phyloP scores from a whole-genome alignment of 1,139 yeast genomes.

The Entelexis paramagnoliae region DNA sequence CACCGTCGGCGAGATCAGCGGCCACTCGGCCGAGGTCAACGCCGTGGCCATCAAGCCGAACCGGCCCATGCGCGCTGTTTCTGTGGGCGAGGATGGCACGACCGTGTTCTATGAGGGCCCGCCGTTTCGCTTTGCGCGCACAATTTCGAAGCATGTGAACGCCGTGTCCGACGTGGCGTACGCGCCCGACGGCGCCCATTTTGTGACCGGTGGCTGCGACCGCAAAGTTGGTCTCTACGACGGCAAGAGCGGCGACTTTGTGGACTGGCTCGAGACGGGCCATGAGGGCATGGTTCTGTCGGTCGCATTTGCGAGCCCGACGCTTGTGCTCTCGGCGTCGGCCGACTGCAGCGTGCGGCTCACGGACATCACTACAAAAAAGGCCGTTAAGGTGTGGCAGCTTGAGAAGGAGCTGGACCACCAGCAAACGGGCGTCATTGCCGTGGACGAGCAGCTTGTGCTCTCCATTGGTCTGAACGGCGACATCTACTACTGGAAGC shows the following conservation, averaged over 20 bases:
- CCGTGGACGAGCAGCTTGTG: slow-evolving; percentile 37
- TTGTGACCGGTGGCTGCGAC: slow-evolving; percentile 84
- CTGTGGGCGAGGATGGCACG: slow-evolving; percentile 81
- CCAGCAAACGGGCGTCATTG: slow-evolving; percentile 76
- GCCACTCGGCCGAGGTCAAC: slow-evolving; percentile 78
- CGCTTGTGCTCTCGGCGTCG: slow-evolving; percentile 62
- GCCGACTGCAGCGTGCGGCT: slow-evolving; percentile 69
- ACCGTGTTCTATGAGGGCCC: slow-evolving; percentile 85
- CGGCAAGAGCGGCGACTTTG: slow-evolving; percentile 74
- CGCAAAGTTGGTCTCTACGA: slow-evolving; percentile 68
- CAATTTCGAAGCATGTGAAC: slow-evolving; percentile 68
- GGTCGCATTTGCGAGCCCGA: slow-evolving; percentile 56
- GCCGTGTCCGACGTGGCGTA: slow-evolving; percentile 73
- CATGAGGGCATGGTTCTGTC: slow-evolving; percentile 78
- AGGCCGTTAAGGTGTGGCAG: slow-evolving; percentile 27
- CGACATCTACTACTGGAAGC: slow-evolving; percentile 48
- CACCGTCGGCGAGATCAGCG: slow-evolving; percentile 89
- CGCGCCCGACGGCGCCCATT: slow-evolving; percentile 57
- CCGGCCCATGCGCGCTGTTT: slow-evolving; percentile 88
- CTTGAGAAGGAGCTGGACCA: slow-evolving; percentile 36
- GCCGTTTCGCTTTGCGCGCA: slow-evolving; percentile 74
- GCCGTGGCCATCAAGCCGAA: slow-evolving; percentile 79
- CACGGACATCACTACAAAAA: slow-evolving; percentile 41
- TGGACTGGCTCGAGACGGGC: slow-evolving; percentile 39
- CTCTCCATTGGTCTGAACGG: slow-evolving; percentile 68